Conservation (phyloP, 2,329 filamentous ascomycete genomes). For the Exophiala sideris region DNA sequence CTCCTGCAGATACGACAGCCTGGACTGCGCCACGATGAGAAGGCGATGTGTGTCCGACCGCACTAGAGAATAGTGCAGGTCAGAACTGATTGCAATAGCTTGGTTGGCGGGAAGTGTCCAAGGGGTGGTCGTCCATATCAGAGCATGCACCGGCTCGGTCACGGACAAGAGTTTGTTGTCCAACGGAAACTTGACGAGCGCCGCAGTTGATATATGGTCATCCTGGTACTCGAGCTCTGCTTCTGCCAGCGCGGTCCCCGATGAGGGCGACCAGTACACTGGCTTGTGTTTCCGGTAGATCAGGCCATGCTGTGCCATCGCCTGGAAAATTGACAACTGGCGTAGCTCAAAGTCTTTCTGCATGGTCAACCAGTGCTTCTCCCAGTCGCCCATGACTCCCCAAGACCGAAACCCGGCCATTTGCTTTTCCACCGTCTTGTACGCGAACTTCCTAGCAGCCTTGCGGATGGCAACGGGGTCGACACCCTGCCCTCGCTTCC, state of each 20-base stretch:
- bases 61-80: conserved; percentile 71
- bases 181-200: conserved; percentile 70
- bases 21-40: conserved; percentile 68
- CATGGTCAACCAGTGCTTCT: conserved; percentile 62
- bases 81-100: conserved; percentile 76
- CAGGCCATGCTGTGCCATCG: conserved; percentile 60
- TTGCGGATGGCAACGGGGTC: conserved; percentile 50
- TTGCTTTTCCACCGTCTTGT: conserved; percentile 55
- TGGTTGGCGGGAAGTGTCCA: conserved; percentile 95
- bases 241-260: conserved; percentile 60
- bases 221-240: conserved; percentile 65
- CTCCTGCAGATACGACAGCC: conserved; percentile 58
- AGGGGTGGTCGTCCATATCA: conserved; percentile 98
- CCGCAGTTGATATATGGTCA: conserved; percentile 56
- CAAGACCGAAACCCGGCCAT: conserved; percentile 58
- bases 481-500: conserved; percentile 41
- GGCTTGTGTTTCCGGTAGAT: conserved; percentile 62
- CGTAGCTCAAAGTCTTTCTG: conserved; percentile 59
- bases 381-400: conserved; percentile 65
- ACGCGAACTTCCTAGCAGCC: conserved; percentile 54
- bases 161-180: conserved; percentile 40
- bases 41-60: conserved; percentile 54
- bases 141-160: conserved; percentile 61
- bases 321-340: conserved; percentile 58
- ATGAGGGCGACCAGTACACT: conserved; percentile 66